Evolutionary conservation across 805 yeast genomes (phyloP).

Genomic region (Candida odintsovae): DNA sequence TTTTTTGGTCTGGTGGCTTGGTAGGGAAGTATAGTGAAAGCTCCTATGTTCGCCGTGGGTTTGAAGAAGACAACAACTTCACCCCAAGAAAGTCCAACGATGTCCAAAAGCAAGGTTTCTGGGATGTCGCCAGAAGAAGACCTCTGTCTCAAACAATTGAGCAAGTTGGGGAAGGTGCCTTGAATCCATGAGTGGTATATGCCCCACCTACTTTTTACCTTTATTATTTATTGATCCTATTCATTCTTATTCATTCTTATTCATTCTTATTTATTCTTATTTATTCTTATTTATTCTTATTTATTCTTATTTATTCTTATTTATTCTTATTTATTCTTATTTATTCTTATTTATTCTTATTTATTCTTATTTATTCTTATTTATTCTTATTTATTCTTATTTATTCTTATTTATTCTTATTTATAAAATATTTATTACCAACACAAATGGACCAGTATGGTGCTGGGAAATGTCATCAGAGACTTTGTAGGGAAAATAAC

Average conservation of each 20-base stretch:
- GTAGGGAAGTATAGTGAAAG: slow-evolving; percentile 32
- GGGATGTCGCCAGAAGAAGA: slow-evolving; percentile 77
- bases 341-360: not conserved
- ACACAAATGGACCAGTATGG: not conserved
- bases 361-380: not conserved
- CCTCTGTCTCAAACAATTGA: slow-evolving; percentile 77
- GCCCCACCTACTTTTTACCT: slow-evolving; percentile 6
- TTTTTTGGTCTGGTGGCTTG: slow-evolving; percentile 45
- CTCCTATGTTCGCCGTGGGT: slow-evolving; percentile 23
- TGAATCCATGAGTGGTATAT: slow-evolving; percentile 14
- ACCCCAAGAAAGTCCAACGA: slow-evolving; percentile 11
- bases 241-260: too few relatives aligned
- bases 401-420: slow-evolving; percentile 1
- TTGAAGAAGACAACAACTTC: slow-evolving; percentile 25
- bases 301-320: not conserved
- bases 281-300: not conserved
- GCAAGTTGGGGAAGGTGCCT: slow-evolving; percentile 48
- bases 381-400: too few relatives aligned
- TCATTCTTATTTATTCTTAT: not conserved
- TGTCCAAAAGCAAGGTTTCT: slow-evolving; percentile 51
- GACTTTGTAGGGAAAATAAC: not conserved
- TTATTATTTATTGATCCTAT: slow-evolving; percentile 1
- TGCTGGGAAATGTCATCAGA: not conserved
- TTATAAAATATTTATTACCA: not conserved
- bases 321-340: not conserved